Evolutionary conservation across 2,329 filamentous ascomycete species (phyloP).

Genomic region (Paecilomyces dactylethromorphus): DNA sequence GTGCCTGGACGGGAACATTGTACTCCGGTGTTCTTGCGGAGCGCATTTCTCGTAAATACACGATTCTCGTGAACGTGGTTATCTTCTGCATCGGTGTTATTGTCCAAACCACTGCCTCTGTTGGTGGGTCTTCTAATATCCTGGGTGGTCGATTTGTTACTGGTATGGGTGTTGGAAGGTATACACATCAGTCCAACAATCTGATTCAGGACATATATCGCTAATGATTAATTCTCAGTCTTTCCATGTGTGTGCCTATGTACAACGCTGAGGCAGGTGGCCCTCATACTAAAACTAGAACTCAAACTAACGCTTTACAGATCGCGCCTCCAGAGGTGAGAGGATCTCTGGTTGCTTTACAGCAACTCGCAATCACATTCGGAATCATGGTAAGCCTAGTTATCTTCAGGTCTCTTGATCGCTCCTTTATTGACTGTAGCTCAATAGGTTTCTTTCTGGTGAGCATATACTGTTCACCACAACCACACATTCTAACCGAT

Average conservation of each 20-base stretch:
- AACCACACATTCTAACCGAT: slow-evolving; percentile 3
- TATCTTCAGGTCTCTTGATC: neutral
- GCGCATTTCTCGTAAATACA: slow-evolving; percentile 23
- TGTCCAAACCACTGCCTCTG: slow-evolving; percentile 55
- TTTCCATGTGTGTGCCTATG: slow-evolving; percentile 37
- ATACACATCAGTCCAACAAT: neutral
- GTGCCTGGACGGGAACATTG: slow-evolving; percentile 26
- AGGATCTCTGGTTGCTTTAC: slow-evolving; percentile 58
- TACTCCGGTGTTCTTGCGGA: slow-evolving; percentile 24
- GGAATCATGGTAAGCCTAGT: slow-evolving; percentile 54
- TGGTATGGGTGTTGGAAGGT: slow-evolving; percentile 49
- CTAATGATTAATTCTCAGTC: neutral
- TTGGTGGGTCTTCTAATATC: slow-evolving; percentile 53
- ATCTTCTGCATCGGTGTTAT: slow-evolving; percentile 46
- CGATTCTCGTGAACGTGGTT: slow-evolving; percentile 26
- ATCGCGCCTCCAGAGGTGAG: slow-evolving; percentile 59
- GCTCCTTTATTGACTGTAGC: slow-evolving; percentile 36
- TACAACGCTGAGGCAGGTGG: slow-evolving; percentile 48
- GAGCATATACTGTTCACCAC: slow-evolving; percentile 10
- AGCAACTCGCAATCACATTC: slow-evolving; percentile 57
- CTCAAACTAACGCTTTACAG: slow-evolving; percentile 39
- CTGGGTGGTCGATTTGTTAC: slow-evolving; percentile 64
- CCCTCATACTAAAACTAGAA: slow-evolving; percentile 59
- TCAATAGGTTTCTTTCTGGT: slow-evolving; percentile 19
- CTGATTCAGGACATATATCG: slow-evolving; percentile 6